phyloP scores from a whole-genome alignment of 2,329 filamentous ascomycete genomes.

The Chrysosporium keratinophilum region DNA sequence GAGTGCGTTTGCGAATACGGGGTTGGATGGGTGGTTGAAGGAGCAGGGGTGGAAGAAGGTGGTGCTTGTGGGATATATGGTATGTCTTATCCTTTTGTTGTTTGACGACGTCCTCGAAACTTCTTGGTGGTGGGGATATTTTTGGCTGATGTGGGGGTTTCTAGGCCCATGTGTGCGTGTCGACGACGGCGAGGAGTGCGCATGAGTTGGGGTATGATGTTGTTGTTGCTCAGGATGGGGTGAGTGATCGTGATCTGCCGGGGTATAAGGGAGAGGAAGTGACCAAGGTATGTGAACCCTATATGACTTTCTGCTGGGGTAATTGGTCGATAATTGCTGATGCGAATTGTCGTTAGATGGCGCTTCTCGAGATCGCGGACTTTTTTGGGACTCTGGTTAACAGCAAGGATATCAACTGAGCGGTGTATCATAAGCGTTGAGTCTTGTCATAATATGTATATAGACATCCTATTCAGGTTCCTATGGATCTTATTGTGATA shows the following conservation, averaged over 20 bases:
- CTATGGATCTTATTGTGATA: no score
- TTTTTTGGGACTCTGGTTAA: slow-evolving; percentile 52
- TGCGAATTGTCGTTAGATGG: slow-evolving; percentile 27
- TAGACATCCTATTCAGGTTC: background rate
- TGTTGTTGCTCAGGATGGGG: slow-evolving; percentile 49
- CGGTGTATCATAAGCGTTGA: background rate
- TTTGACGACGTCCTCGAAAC: background rate
- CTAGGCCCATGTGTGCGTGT: slow-evolving; percentile 54
- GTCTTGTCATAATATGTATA: background rate
- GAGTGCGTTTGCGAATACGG: slow-evolving; percentile 51
- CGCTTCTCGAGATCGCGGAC: slow-evolving; percentile 52
- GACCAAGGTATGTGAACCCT: slow-evolving; percentile 26
- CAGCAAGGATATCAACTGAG: slow-evolving; percentile 35
- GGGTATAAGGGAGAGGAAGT: slow-evolving; percentile 48
- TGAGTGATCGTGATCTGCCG: slow-evolving; percentile 58
- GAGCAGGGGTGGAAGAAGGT: slow-evolving; percentile 47
- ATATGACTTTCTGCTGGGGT: background rate
- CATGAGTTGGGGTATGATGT: slow-evolving; percentile 55
- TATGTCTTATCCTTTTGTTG: slow-evolving; percentile 1
- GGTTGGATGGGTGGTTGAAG: slow-evolving; percentile 47
- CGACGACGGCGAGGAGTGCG: slow-evolving; percentile 53
- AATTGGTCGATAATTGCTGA: background rate
- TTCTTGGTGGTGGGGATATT: background rate
- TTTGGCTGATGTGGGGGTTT: background rate
- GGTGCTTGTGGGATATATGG: slow-evolving; percentile 38